Evolutionary conservation across 805 yeast species (phyloP), one percentile per base, ranked within the genome.

Genomic region (Wickerhamomyces canadensis): DNA sequence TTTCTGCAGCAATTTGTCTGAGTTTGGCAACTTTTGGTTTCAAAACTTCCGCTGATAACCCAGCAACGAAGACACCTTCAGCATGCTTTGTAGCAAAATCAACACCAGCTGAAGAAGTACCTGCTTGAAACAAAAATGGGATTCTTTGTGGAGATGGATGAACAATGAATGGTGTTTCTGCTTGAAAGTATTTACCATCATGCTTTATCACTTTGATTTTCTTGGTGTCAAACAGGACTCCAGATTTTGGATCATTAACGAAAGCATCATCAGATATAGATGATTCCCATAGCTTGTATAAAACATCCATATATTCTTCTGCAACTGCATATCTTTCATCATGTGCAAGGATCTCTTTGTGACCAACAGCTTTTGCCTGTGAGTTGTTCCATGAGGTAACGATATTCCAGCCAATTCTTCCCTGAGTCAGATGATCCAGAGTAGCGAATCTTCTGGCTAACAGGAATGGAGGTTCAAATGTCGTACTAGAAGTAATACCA

Each of bases 391-490:
- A 65, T 4, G 70, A 63, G 11, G 70, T 62, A 27, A 67, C 73
- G 16, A 67, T 61, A 42, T 67, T 67, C 73, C 73, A 67, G 17
- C 72, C 73, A 38, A 67, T 48, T 43, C 73, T 56, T 6, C 73
- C 73, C 12, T 58, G 52, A 5, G 70, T 61, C 35, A 67, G 56
- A 37, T 65, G 67, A 41, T 67, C 72, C 33, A 67, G 49, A 0
- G 72, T 67, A 4, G 70, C 61, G 27, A 67, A 47, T 27, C 71
- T 51, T 46, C 71, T 51, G 13, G 70, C 65, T 22, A 67, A 51
- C 38, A 58, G 62, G 35, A 62, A 67, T 0, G 72, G 72, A 8
- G 59, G 60, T 34, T 68, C 73, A 40, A 66, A 64, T 15, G 68
- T 62, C 2, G 72, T 67, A 11, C 67, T 55, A 28, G 63, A 61